Evolutionary conservation across 306 rosid species (phyloP).

Genomic region (Malus domestica): DNA sequence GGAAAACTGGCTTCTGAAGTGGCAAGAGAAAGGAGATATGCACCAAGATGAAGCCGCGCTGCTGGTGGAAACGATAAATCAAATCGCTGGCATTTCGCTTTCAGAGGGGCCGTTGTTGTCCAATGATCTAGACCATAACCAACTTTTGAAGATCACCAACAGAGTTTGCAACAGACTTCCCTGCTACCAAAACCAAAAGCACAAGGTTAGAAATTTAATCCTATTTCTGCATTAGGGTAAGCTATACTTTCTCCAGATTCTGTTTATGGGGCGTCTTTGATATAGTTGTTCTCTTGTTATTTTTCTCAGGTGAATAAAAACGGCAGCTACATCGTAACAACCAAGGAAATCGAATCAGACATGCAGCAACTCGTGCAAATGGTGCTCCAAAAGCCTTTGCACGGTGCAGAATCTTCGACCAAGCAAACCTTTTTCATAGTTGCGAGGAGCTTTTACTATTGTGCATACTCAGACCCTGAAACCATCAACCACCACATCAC

Average conservation of each 20-base stretch:
- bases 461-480: slow-evolving; percentile 49
- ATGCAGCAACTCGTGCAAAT: slow-evolving; percentile 63
- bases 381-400: slow-evolving; percentile 44
- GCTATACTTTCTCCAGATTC: too few species aligned
- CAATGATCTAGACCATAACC: slow-evolving; percentile 28
- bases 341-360: slow-evolving; percentile 45
- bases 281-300: too few species aligned
- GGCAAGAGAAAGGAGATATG: slow-evolving; percentile 57
- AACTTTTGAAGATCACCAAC: slow-evolving; percentile 48
- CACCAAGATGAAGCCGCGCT: slow-evolving; percentile 56
- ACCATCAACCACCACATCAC: slow-evolving; percentile 61
- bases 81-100: slow-evolving; percentile 36
- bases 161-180: slow-evolving; percentile 42
- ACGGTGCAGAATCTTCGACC: slow-evolving; percentile 30
- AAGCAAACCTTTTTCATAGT: slow-evolving; percentile 61
- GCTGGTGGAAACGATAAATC: slow-evolving; percentile 58
- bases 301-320: slow-evolving; percentile 29
- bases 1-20: slow-evolving; percentile 67
- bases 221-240: too few species aligned
- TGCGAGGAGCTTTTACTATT: slow-evolving; percentile 59
- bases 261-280: neutral
- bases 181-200: slow-evolving; percentile 31
- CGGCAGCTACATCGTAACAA: slow-evolving; percentile 11
- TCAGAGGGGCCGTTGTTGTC: slow-evolving; percentile 25
- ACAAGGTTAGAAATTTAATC: slow-evolving; percentile 38